These are phyloP conservation scores for Tilletia walkeri DNA, from an alignment of 1,284 basidiomycete species.

Conservation along the genomic window DNA sequence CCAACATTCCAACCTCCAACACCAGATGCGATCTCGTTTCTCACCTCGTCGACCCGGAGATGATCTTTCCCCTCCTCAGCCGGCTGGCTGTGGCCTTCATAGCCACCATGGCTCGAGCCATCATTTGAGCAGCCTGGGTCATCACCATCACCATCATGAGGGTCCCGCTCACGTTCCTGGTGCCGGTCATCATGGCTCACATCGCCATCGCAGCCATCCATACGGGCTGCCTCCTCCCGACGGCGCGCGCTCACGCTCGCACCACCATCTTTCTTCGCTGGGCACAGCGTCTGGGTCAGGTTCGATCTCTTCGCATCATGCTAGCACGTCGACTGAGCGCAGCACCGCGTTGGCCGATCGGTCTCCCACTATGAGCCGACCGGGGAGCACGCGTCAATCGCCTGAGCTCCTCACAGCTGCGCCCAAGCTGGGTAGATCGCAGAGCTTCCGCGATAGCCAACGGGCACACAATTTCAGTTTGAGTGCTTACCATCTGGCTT, in stretches of 20 bases:
- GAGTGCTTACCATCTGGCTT: constrained; percentile 15
- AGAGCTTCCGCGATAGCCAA: constrained; percentile 4
- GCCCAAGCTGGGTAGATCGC: constrained; percentile 1
- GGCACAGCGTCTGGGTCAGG: constrained; percentile 26
- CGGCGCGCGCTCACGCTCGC: constrained; percentile 42
- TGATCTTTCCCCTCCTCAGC: constrained; percentile 20
- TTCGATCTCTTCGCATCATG: constrained; percentile 22
- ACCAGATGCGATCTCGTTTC: not conserved
- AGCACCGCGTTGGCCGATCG: constrained; percentile 39
- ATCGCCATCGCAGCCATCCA: constrained; percentile 51
- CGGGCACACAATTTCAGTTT: not conserved
- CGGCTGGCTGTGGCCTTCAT: constrained; percentile 4
- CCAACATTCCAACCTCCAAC: constrained; percentile 17
- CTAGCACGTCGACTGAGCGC: constrained; percentile 49
- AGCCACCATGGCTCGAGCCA: constrained; percentile 18
- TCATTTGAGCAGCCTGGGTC: constrained; percentile 24
- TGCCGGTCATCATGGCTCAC: constrained; percentile 47
- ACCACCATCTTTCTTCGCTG: constrained; percentile 49
- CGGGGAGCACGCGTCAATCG: constrained; percentile 8
- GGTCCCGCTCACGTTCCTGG: constrained; percentile 49
- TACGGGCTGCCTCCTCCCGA: constrained; percentile 31
- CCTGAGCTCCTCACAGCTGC: constrained; percentile 1
- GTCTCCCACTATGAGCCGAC: constrained; percentile 29
- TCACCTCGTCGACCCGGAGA: constrained; percentile 13
- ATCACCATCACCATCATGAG: constrained; percentile 28